Evolutionary conservation across 805 yeast species (phyloP).

Genomic region (Wickerhamiella dianesei): DNA sequence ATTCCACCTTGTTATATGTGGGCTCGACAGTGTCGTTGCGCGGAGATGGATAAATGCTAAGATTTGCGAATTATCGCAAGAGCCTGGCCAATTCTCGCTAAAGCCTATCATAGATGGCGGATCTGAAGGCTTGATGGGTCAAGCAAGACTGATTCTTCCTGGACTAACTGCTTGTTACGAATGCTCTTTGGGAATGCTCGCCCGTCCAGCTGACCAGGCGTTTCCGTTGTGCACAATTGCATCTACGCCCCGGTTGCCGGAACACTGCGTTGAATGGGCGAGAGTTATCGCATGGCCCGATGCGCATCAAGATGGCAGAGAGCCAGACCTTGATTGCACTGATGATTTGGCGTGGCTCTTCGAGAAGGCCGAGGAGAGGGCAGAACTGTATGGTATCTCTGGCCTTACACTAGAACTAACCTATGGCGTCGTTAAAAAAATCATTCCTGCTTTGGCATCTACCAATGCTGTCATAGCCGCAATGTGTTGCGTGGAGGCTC

Average conservation of each 20-base stretch:
- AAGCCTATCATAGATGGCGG: slow-evolving; percentile 86
- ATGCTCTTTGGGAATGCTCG: slow-evolving; percentile 66
- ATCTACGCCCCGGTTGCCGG: slow-evolving; percentile 85
- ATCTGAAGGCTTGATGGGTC: slow-evolving; percentile 89
- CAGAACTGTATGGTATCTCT: slow-evolving; percentile 44
- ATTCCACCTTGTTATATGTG: slow-evolving; percentile 68
- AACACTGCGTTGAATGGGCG: slow-evolving; percentile 90
- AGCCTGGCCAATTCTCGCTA: slow-evolving; percentile 33
- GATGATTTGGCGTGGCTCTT: slow-evolving; percentile 55
- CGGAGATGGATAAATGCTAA: slow-evolving; percentile 76
- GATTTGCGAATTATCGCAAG: slow-evolving; percentile 49
- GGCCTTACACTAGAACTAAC: slow-evolving; percentile 63
- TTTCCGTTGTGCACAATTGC: slow-evolving; percentile 92
- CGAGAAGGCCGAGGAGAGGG: slow-evolving; percentile 42
- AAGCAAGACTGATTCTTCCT: slow-evolving; percentile 75
- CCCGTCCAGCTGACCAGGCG: slow-evolving; percentile 33
- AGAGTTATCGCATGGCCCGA: slow-evolving; percentile 60
- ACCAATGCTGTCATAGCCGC: slow-evolving; percentile 90
- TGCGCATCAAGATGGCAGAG: slow-evolving; percentile 9
- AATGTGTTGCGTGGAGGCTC: slow-evolving; percentile 72
- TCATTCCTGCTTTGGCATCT: slow-evolving; percentile 87
- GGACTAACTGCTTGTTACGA: slow-evolving; percentile 82
- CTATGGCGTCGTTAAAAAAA: slow-evolving; percentile 79
- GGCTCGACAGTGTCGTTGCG: slow-evolving; percentile 81
- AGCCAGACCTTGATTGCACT: slow-evolving; percentile 55